Base-by-base conservation (phyloP, 129 eudicot species). In the Heracleum sosnowskyi region DNA sequence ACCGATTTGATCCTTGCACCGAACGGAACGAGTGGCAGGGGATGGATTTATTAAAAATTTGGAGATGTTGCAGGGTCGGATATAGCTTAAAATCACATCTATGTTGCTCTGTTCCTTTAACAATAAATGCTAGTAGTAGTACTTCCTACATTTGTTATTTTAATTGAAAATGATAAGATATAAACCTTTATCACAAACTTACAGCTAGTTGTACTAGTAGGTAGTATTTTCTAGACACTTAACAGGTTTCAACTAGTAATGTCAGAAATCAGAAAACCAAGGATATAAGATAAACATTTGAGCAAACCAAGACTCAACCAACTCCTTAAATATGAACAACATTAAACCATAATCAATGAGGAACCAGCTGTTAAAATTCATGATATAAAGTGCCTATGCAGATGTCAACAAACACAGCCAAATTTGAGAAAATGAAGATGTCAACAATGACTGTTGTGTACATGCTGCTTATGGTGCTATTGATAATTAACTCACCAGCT, bases 401-500 rank as follows among this genome's bases (percentile, higher is more conserved):
- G 28, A 5, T 35, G n/a, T 28, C 11, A 4, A 31, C 40, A 31
- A 64, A 72, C 29, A 72, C n/a, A 24, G 13, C 24, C 24, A 28
- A 22, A 40, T 24, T 41, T 39, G 53, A 51, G 69, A 76, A 42
- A 42, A 64, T 53, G 51, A 69, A 28, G 76, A 20, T 66, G 15
- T 33, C 76, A 26, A n/a, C 44, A 62, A 41, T 75, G 40, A 33
- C 42, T 84, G 26, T 28, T 77, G 74, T 82, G 75, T 28, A 73
- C 79, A 37, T 85, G 77, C 75, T 86, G 60, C 64, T 90, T 16
- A 28, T 81, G 70, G n/a, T 81, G 33, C 22, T 77, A 62, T 31
- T 22, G 76, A 42, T 76, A 75, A 73, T 74, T 75, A 31, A 28
- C 46, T 57, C 68, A 12, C 76, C 84, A 7, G 69, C 78, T 29